These are phyloP conservation scores for Suillus weaverae DNA, from an alignment of 768 basidiomycete genomes.

Conservation along the genomic window DNA sequence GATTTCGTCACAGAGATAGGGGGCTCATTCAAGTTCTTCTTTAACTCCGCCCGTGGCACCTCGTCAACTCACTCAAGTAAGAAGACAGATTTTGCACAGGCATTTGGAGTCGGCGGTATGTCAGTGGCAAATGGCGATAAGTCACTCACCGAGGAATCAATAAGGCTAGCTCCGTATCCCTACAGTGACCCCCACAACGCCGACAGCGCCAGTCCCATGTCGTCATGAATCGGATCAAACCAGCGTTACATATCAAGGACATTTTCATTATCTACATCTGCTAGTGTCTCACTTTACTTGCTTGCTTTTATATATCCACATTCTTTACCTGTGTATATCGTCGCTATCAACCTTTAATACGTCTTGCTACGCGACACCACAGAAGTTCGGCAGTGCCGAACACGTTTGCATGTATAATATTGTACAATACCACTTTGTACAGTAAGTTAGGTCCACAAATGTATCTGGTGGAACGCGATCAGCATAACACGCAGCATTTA, in stretches of 20 bases:
- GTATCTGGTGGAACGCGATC: background rate
- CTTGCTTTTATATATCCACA: background rate
- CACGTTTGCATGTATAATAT: background rate
- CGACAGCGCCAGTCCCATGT: slow-evolving; percentile 11
- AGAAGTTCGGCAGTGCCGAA: background rate
- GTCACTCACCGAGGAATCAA: slow-evolving; percentile 36
- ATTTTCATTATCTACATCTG: background rate
- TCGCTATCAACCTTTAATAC: background rate
- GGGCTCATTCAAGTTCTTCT: slow-evolving; percentile 62
- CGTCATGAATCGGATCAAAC: slow-evolving; percentile 6
- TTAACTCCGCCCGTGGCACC: slow-evolving; percentile 38
- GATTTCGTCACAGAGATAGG: slow-evolving; percentile 71
- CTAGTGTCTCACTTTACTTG: background rate
- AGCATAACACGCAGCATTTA: background rate
- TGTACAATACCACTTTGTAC: background rate
- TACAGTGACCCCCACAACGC: slow-evolving; percentile 14
- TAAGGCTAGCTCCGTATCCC: slow-evolving; percentile 40
- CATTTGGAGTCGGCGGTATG: slow-evolving; percentile 36
- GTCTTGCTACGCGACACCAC: background rate
- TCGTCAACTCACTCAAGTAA: slow-evolving; percentile 26
- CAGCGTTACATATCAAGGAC: background rate
- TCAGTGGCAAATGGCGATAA: slow-evolving; percentile 15
- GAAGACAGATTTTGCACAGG: slow-evolving; percentile 38
- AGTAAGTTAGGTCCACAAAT: background rate
- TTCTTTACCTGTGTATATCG: background rate